Conservation (phyloP, 129 eudicot genomes). For the Flaveria ramosissima region DNA sequence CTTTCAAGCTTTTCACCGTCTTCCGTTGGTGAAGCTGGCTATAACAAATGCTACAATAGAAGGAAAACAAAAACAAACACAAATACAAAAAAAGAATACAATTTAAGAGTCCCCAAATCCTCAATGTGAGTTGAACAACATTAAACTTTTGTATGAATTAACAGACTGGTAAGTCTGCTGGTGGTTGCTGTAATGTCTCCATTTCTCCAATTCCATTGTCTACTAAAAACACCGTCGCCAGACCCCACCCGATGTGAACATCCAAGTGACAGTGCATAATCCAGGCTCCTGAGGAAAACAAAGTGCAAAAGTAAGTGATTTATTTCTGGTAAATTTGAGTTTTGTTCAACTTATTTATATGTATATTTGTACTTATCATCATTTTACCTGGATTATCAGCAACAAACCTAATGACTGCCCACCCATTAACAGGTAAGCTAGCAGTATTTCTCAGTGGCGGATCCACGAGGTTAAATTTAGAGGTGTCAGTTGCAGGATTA, state of each 20-base stretch:
- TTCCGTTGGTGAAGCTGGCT: conserved; percentile 23
- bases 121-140: conserved; percentile 51
- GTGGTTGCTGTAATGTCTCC: conserved; percentile 63
- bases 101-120: conserved; percentile 30
- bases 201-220: conserved; percentile 70
- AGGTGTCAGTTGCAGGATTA: conserved; percentile 63
- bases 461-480: conserved; percentile 88
- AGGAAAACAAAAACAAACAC: conserved; percentile 19
- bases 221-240: conserved; percentile 79
- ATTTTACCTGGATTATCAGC: conserved; percentile 93
- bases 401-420: conserved; percentile 89
- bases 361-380: neutral
- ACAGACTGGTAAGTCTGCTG: conserved; percentile 74
- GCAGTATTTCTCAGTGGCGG: conserved; percentile 91
- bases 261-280: conserved; percentile 97
- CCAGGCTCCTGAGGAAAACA: conserved; percentile 68
- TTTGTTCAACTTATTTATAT: neutral
- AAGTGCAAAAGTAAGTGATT: neutral
- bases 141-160: conserved; percentile 32
- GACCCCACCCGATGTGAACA: conserved; percentile 93
- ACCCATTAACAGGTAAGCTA: conserved; percentile 78
- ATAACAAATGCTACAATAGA: conserved; percentile 23
- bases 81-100: conserved; percentile 22
- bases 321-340: neutral
- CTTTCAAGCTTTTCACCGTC: conserved; percentile 31